A percentile compares a stretch with the other conserved stretches of the same genome.
Conservation (phyloP, 1,139 yeast species). For the Pichia sp. region DNA sequence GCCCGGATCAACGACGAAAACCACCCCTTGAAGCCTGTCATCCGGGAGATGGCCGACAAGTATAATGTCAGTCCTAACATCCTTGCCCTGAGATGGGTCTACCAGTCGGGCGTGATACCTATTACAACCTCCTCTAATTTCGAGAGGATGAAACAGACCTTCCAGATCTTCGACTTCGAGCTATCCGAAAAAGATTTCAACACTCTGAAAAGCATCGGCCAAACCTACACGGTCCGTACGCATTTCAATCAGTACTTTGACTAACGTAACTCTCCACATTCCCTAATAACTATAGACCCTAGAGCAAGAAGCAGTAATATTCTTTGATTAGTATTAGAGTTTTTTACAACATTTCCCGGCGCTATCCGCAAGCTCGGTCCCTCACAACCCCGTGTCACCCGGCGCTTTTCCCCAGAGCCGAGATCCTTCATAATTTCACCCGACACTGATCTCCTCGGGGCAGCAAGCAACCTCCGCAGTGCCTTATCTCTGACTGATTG, state of each 20-base stretch:
- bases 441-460: not conserved
- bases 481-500: not conserved
- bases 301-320: no score
- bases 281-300: no score
- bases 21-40: slow-evolving; percentile 31
- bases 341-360: no score
- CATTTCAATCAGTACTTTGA: not conserved
- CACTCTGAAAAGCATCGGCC: not conserved
- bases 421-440: not conserved
- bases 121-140: slow-evolving; percentile 67
- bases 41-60: slow-evolving; percentile 44
- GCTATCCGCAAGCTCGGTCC: no score
- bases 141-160: slow-evolving; percentile 53
- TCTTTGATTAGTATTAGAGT: no score
- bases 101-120: slow-evolving; percentile 61
- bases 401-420: not conserved
- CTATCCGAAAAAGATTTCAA: slow-evolving; percentile 46
- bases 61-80: slow-evolving; percentile 50
- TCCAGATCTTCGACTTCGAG: slow-evolving; percentile 51
- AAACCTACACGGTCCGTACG: not conserved
- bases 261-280: not conserved
- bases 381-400: no score
- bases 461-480: not conserved
- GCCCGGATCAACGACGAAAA: slow-evolving; percentile 17
- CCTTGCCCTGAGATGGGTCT: slow-evolving; percentile 68